A percentile compares a stretch with the other conserved stretches of the same genome.
phyloP scores from a whole-genome alignment of 345 rosid genomes.

The Rhodomyrtus tomentosa region DNA sequence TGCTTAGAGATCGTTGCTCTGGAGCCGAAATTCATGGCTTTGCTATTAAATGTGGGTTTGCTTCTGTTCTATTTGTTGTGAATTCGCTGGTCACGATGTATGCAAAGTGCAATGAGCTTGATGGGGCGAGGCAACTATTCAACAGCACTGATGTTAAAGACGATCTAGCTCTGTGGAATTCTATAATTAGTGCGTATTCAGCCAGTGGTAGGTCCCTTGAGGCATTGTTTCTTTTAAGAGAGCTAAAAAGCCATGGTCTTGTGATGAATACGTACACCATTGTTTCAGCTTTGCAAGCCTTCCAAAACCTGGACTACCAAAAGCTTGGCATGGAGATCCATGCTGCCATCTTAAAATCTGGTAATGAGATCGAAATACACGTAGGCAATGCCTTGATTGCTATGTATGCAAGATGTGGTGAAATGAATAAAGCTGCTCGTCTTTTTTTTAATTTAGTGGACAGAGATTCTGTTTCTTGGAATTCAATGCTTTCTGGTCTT shows the following conservation, averaged over 20 bases:
- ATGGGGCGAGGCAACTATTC: conserved; percentile 51
- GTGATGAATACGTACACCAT: conserved; percentile 33
- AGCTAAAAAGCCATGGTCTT: conserved; percentile 40
- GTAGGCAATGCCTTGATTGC: conserved; percentile 68
- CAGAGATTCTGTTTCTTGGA: conserved; percentile 51
- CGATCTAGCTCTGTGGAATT: conserved; percentile 73
- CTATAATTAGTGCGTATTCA: conserved; percentile 57
- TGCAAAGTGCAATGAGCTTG: conserved; percentile 58
- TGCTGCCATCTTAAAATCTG: conserved; percentile 48
- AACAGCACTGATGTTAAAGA: conserved; percentile 25
- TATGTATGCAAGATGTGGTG: conserved; percentile 48
- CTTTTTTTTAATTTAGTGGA: conserved; percentile 23
- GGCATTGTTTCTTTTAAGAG: conserved; percentile 49
- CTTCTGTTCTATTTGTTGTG: conserved; percentile 28
- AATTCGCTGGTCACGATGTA: conserved; percentile 74
- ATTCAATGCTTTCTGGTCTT: conserved; percentile 55
- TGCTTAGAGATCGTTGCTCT: conserved; percentile 18
- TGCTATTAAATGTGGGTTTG: conserved; percentile 33
- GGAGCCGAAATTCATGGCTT: conserved; percentile 63
- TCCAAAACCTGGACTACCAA: conserved; percentile 27
- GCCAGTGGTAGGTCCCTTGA: conserved; percentile 27
- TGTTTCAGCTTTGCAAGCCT: conserved; percentile 69
- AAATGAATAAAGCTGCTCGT: conserved; percentile 31
- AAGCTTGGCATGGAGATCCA: conserved; percentile 64
- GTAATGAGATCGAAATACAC: conserved; percentile 18